Conservation (phyloP, 1,139 yeast genomes). For the Debaryomycetaceae sp. region DNA sequence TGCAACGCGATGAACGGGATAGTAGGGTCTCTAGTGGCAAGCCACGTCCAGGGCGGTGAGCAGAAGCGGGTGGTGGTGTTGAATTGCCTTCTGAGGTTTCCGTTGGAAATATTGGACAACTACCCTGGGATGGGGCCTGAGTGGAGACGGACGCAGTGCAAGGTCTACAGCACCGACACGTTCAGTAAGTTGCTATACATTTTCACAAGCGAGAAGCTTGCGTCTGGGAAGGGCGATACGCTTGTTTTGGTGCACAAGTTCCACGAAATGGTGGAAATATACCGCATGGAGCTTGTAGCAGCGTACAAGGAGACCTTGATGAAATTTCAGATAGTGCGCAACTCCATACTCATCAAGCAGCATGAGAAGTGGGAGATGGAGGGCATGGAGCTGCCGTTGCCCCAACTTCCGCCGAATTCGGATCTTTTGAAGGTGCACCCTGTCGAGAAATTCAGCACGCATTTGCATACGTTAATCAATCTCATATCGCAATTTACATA, state of each 20-base stretch:
- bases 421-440: constrained; percentile 34
- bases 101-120: constrained; percentile 18
- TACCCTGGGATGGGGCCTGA: constrained; percentile 17
- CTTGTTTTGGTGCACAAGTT: constrained; percentile 28
- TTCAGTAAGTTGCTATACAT: constrained; percentile 24
- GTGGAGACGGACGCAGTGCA: constrained; percentile 16
- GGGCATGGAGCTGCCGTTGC: constrained; percentile 19
- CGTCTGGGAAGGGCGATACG: constrained; percentile 11
- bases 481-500: constrained; percentile 23
- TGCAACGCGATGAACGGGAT: constrained; percentile 22
- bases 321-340: constrained; percentile 30
- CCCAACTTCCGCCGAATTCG: constrained; percentile 30
- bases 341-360: constrained; percentile 19
- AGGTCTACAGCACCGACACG: constrained; percentile 21
- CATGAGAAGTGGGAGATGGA: constrained; percentile 19
- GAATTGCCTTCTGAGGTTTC: constrained; percentile 31
- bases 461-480: constrained; percentile 25
- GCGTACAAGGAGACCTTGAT: constrained; percentile 34
- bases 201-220: constrained; percentile 12
- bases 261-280: constrained; percentile 36
- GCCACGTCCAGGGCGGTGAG: constrained; percentile 21
- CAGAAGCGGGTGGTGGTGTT: constrained; percentile 23
- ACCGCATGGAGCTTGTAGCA: constrained; percentile 32
- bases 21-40: constrained; percentile 21
- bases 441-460: constrained; percentile 27